Base-by-base conservation (phyloP, 2,329 filamentous ascomycete genomes). In the Pseudogymnoascus verrucosus region DNA sequence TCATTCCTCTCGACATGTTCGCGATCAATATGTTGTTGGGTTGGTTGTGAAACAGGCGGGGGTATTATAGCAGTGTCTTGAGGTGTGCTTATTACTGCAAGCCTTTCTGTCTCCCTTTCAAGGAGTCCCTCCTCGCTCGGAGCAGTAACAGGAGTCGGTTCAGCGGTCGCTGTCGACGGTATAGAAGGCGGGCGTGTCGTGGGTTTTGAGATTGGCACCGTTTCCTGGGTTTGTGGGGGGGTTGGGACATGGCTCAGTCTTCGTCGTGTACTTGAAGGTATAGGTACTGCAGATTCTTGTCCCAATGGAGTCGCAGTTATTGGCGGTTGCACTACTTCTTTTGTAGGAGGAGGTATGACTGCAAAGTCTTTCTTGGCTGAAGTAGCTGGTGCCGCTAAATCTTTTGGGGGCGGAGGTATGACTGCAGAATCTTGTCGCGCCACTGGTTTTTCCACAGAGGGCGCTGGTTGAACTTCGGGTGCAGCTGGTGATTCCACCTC, bases 381-480 rank as follows among this genome's bases (percentile, higher is more conserved):
- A 16, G 12, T 28, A 6, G 14, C 23, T 16, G 44, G 14, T n/a
- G 44, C 23, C 23, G 44, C 14, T 11, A 23, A 54, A 16, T 54
- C 44, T 54, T 54, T 54, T 54, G 11, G 11, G n/a, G 42, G 21
- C 44, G 23, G 44, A 26, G 14, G 23, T 54, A 54, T 54, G 14
- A 12, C 23, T 28, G 44, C 44, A 54, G 44, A 54, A 28, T 28
- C 44, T 54, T 54, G 14, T 54, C 57, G 57, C 28, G 28, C n/a
- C 31, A 11, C 37, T 39, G 8, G 31, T 40, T 60, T 60, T n/a
- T 36, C 57, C 8, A 26, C 12, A 16, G 36, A 28, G 39, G 8
- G 78, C 75, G 14, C 70, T 80, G 57, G 74, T 77, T 60, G 71
- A 71, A 37, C 69, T 80, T 28, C 74, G 78, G 28, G 16, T 23